Evolutionary conservation across 305 asterid species (phyloP), one percentile per base, ranked within the genome.

Genomic region (Fraxinus baroniana): DNA sequence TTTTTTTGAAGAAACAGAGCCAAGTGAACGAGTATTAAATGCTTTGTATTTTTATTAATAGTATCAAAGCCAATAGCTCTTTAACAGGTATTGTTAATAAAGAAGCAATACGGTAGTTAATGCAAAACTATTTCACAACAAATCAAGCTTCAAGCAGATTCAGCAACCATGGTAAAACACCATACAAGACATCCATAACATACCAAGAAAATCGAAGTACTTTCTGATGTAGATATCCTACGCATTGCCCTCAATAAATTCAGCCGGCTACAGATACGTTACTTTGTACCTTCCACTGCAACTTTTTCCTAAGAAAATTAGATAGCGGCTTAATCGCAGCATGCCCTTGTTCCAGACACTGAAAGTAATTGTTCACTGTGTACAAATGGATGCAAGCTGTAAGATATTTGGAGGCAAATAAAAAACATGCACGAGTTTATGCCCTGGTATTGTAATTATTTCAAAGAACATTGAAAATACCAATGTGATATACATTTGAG

Each of bases 311-410:
- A 64, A 94, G 91, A 87, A 93, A 92, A 44, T 82, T 94, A 13
- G 98, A 89, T 22, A 95, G 78, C 12, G 94, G 91, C 46, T 84
- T 81, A 30, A 90, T 79, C 39, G 98, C 97, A 35, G 95, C 96
- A 41, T 90, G 93, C 30, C 93, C 97, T 83, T 90, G 93, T 71
- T 90, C 94, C 75, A 95, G 10, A 85, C 98, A 94, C 30, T 60
- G 91, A 72, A 95, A 88, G 89, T 93, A 94, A 74, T 91, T 91
- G 41, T 91, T 97, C 86, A 87, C 98, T 95, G 90, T 44, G 13
- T 49, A 74, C 79, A 78, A 76, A 60, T 71, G n/a, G 39, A 77
- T 74, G 33, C 62, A 20, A 62, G 2, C 1, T 4, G 73, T 68
- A 12, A 39, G 37, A 68, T 28, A 26, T 68, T 26, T 10, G 74